Base-by-base conservation (phyloP, 129 eudicot species). In the Erigeron canadensis region DNA sequence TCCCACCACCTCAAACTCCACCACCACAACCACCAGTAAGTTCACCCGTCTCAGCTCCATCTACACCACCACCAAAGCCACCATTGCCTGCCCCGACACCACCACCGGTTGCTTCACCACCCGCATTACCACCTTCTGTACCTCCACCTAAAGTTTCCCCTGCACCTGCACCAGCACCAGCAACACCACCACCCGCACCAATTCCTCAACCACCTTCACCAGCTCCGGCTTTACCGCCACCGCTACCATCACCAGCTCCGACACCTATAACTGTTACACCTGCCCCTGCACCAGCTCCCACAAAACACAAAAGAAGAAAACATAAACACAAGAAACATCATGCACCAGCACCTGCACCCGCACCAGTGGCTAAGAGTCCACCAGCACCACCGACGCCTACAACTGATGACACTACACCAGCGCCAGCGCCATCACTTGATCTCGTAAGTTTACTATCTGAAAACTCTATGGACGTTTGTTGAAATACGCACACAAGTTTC, bases 301-400 rank as follows among this genome's bases (percentile, higher is more conserved):
- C 59, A 70, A 70, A 80, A 42, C 96, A 82, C 85, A 80, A 70
- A 62, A 84, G 66, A 62, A 78, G 60, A 72, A 86, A 54, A 87
- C 92, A 80, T 69, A 87, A 64, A 78, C 97, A 87, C 87, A 90
- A 75, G 87, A 81, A 75, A 55, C 95, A 87, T 75, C 99, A 87
- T 60, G 90, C 95, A 65, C 98, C 92, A 0, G 98, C 97, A 69
- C 98, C 95, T 0, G 98, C 96, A 75, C 98, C 96, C 4, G 87
- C 95, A 58, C 92, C 97, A 18, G 82, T 70, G 9, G 71, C 84
- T 10, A 74, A 67, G 59, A 87, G 98, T 79, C 99, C 99, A 13
- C 97, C 96, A 18, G 97, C 96, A 39, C 97, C 97, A n/a, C 91
- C 96, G 38, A 81, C 86, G 1, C 75, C 55, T 16, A 67, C 79